Base-by-base conservation (phyloP, 176 grass and related monocot genomes). In the Alloteropsis semialata region DNA sequence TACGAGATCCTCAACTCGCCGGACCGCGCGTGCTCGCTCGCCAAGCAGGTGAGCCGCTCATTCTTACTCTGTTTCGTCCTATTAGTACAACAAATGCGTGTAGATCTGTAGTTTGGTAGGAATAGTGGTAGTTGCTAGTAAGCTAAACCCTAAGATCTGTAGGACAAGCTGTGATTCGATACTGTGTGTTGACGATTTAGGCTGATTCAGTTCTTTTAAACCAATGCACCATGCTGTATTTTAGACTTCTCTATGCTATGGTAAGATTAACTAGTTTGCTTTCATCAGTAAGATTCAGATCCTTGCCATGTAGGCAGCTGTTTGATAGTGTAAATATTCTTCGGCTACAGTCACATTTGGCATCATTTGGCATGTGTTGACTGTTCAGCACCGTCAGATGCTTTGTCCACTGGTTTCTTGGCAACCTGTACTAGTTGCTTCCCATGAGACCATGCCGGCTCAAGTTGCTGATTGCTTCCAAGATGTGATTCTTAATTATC, bases 1-100 rank as follows among this genome's bases (percentile, higher is more conserved):
- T 98, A 98, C 62, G 96, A 98, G 92, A 98, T 98, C 87, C 90
- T 98, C 65, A 98, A 95, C 86, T 98, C 96, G 49, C 91, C 96
- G 3, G 96, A 98, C 87, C 92, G 90, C 82, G 96, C 96, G 42
- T 98, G 96, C 83, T 79, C 86, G 79, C 92, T 98, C 42, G 96
- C 96, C 74, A 95, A 98, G 75, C 96, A 95, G 92, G 96, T 95
- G 57, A 71, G 28, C 65, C 83, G 2, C 11, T 45, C 27, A 10
- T 77, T 6, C 55, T 62, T 28, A 17, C 69, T 76, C 42, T 27
- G 4, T 32, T 39, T 61, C 33, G 21, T 19, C 42, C 6, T 24
- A 14, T 30, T 83, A 28, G 1, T 60, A 64, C 8, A 74, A 10
- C 32, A 55, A 45, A 33, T 29, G 32, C 19, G 46, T 45, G 59